Percentiles rank a stretch among this genome's conserved stretches.
These are phyloP conservation scores for Colletotrichum musicola DNA, from an alignment of 2,329 filamentous ascomycete species.

Conservation along the genomic window DNA sequence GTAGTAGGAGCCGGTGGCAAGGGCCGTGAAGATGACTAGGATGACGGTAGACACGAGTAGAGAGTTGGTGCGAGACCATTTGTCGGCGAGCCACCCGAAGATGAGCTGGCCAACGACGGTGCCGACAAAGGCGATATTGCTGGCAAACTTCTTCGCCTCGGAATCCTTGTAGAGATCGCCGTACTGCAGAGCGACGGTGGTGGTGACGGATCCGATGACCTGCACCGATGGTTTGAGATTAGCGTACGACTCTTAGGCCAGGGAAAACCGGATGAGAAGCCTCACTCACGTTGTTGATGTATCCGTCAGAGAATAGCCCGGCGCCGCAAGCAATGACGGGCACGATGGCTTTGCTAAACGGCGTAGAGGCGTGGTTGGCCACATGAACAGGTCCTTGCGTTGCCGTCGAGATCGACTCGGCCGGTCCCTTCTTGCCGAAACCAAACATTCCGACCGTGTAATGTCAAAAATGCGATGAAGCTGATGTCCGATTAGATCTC, in stretches of 20 bases:
- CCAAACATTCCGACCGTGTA: conserved; percentile 15
- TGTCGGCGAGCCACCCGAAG: conserved; percentile 86
- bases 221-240: conserved; percentile 45
- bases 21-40: conserved; percentile 85
- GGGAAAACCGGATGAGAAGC: conserved; percentile 30
- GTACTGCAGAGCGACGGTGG: conserved; percentile 79
- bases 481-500: not conserved
- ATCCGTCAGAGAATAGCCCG: conserved; percentile 91
- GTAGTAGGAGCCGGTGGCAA: conserved; percentile 82
- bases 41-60: conserved; percentile 86
- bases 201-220: conserved; percentile 91
- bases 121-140: conserved; percentile 87
- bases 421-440: conserved; percentile 15
- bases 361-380: conserved; percentile 16
- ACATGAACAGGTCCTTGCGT: conserved; percentile 4
- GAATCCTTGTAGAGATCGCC: conserved; percentile 76
- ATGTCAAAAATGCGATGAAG: not conserved
- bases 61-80: conserved; percentile 86
- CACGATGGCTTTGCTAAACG: conserved; percentile 47
- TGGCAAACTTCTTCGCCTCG: conserved; percentile 78
- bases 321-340: conserved; percentile 91
- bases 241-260: not conserved
- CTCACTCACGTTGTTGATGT: conserved; percentile 84
- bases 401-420: conserved; percentile 11
- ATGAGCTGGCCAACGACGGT: conserved; percentile 85